Evolutionary conservation across 139 green algal species (phyloP), one percentile per base, ranked within the genome.

Genomic region (Spirogloea muscicola): DNA sequence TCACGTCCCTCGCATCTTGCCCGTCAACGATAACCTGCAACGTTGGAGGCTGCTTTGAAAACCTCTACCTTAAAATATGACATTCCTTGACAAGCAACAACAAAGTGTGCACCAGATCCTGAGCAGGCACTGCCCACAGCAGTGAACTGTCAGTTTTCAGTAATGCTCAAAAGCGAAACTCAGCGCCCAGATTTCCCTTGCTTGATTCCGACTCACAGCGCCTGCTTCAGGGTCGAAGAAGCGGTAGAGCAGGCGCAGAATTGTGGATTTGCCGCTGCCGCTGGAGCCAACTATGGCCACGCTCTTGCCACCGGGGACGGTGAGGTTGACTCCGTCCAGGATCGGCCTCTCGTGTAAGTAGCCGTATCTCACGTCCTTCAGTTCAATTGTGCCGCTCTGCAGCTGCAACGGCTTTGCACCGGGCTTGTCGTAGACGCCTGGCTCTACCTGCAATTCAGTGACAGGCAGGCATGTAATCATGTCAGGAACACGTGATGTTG

Each of bases 261-360:
- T 16, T 13, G 80, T 86, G 6, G 62, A 76, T 43, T 86, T 86
- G 21, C 80, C 78, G 51, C 80, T 90, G 43, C 94, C 94, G 46
- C 80, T 91, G 33, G 85, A 83, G 42, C 94, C 94, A 46, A 98
- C 94, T 2, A 97, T 67, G 0, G 92, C 94, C 57, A 91, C 90
- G 76, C 80, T 92, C 58, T 71, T 93, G 46, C 94, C 94, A 2
- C 90, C 87, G 7, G 89, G 87, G 27, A 96, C 87, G 0, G 29
- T 52, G 34, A 96, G 84, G 0, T 71, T 85, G 13, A 95, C 55
- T 2, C 72, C 85, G 58, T 87, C 75, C 72, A 84, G 73, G 31
- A 78, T 77, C 16, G 38, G 51, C 41, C 39, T 55, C 68, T 77
- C 64, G 49, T 7, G 7, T 21, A 27, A 25, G 49, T 9, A 51